A percentile compares a stretch with the other conserved stretches of the same genome.
Evolutionary conservation across 805 yeast genomes (phyloP).

Genomic region (Lipomyces mesembrius): DNA sequence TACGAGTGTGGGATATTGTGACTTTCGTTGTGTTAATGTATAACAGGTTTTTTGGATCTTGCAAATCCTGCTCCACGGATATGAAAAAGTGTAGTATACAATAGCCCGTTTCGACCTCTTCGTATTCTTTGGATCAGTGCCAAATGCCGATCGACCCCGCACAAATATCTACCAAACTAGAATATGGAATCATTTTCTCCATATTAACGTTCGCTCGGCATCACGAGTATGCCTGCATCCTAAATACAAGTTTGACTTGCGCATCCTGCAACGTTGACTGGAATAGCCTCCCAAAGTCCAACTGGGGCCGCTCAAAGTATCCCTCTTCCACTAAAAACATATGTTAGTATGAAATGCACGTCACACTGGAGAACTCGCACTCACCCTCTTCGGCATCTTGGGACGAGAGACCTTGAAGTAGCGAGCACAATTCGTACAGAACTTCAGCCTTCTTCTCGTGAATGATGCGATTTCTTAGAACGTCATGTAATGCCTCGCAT

Average conservation of each 20-base stretch:
- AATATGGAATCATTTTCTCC: too few relatives aligned
- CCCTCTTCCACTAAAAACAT: conserved; percentile 20
- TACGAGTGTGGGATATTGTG: neutral
- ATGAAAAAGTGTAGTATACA: neutral
- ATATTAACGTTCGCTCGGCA: conserved; percentile 11
- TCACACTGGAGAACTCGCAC: neutral
- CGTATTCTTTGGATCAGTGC: too few relatives aligned
- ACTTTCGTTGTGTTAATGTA: neutral
- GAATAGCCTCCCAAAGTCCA: conserved; percentile 63
- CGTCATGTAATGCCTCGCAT: conserved; percentile 78
- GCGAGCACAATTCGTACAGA: conserved; percentile 74
- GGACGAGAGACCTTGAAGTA: conserved; percentile 52
- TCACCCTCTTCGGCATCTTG: conserved; percentile 38
- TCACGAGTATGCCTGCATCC: conserved; percentile 63
- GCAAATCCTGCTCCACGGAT: neutral
- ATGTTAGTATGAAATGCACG: neutral
- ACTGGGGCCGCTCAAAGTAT: conserved; percentile 42
- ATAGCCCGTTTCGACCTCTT: neutral
- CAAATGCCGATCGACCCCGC: neutral
- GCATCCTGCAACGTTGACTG: conserved; percentile 74
- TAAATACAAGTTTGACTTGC: conserved; percentile 78
- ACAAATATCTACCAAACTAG: neutral
- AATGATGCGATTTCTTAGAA: conserved; percentile 65
- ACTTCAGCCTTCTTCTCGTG: conserved; percentile 69
- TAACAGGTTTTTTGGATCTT: neutral